These are phyloP conservation scores for Sarocladium oryzae DNA, from an alignment of 2,329 filamentous ascomycete species.

Conservation along the genomic window DNA sequence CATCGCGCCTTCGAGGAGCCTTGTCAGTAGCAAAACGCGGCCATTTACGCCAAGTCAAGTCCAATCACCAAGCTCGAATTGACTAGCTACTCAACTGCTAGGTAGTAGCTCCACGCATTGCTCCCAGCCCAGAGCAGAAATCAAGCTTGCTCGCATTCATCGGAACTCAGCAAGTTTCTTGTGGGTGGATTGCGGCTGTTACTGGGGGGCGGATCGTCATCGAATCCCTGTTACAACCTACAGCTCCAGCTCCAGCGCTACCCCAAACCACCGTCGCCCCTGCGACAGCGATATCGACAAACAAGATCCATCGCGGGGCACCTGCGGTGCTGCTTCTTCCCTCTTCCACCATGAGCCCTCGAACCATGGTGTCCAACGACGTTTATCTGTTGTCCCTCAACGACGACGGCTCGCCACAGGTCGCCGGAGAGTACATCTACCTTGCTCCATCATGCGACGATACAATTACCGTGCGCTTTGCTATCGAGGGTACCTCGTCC, in stretches of 20 bases:
- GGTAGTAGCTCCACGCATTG: background rate
- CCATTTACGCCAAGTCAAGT: too few species aligned
- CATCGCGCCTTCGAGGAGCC: too few species aligned
- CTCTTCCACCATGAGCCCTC: slow-evolving; percentile 46
- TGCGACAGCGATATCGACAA: slow-evolving; percentile 1
- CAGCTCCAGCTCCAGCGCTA: slow-evolving; percentile 8
- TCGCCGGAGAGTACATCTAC: slow-evolving; percentile 87
- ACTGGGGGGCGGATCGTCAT: slow-evolving; percentile 1
- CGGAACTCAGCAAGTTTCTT: background rate
- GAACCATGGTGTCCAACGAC: slow-evolving; percentile 59
- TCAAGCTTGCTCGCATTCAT: slow-evolving; percentile 1
- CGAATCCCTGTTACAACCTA: background rate
- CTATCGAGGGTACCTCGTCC: slow-evolving; percentile 89
- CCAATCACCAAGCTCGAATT: background rate
- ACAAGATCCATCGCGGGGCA: slow-evolving; percentile 10
- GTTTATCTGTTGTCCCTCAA: slow-evolving; percentile 87
- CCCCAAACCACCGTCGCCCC: slow-evolving; percentile 3
- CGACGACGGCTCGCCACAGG: slow-evolving; percentile 85
- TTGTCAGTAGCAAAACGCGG: too few species aligned
- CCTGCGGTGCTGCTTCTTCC: slow-evolving; percentile 17
- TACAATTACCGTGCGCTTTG: slow-evolving; percentile 78
- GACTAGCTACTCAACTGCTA: background rate
- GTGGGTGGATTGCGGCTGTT: slow-evolving; percentile 5
- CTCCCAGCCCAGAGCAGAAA: background rate
- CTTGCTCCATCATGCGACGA: slow-evolving; percentile 66